phyloP scores from a whole-genome alignment of 2,329 filamentous ascomycete genomes.

The Hypoxylon sp. region DNA sequence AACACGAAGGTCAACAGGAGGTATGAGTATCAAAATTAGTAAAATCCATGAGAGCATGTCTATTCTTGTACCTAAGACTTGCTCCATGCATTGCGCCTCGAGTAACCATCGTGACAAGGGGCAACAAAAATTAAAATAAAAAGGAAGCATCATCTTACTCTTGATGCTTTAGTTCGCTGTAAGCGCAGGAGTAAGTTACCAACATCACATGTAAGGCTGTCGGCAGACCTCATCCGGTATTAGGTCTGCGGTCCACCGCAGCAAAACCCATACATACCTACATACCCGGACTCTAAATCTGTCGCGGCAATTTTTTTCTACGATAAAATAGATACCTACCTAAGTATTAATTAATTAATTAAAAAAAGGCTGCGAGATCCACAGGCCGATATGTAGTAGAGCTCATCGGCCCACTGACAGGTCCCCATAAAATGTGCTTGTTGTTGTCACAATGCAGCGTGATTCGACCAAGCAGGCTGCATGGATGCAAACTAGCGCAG shows the following conservation, averaged over 20 bases:
- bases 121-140: neutral
- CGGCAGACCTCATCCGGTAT: neutral
- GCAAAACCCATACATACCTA: neutral
- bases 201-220: constrained; percentile 20
- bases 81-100: neutral
- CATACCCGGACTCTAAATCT: neutral
- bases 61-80: neutral
- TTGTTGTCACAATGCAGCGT: constrained; percentile 22
- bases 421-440: constrained; percentile 1
- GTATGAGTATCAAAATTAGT: neutral
- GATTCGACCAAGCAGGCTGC: constrained; percentile 29
- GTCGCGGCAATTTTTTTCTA: neutral
- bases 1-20: neutral
- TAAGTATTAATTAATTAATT: neutral
- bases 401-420: constrained; percentile 13
- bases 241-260: neutral
- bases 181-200: neutral
- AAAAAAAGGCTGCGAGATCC: constrained; percentile 10
- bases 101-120: neutral
- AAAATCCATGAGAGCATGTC: neutral
- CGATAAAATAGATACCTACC: neutral
- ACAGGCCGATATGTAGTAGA: constrained; percentile 2
- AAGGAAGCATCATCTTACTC: neutral
- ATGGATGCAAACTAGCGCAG: constrained; percentile 9
- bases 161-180: neutral